These are phyloP conservation scores for Emmonsia crescens DNA, from an alignment of 2,329 filamentous ascomycete genomes.

Conservation along the genomic window DNA sequence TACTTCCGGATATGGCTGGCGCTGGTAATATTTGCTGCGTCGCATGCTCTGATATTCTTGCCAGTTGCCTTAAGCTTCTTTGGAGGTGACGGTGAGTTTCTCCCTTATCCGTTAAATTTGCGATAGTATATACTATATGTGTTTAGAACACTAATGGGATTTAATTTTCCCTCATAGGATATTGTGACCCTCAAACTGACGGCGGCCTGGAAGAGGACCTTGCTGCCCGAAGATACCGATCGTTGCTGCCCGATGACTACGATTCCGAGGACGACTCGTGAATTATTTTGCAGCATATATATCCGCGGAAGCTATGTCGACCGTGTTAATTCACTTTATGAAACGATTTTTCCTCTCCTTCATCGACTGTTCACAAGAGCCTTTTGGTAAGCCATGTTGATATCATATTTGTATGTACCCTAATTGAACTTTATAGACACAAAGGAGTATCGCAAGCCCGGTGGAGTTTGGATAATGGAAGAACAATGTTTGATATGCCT, in stretches of 20 bases:
- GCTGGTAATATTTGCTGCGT: conserved; percentile 76
- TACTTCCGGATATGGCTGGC: conserved; percentile 97
- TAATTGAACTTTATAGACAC: not conserved
- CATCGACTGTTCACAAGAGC: not conserved
- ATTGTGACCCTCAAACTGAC: conserved; percentile 75
- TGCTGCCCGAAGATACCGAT: conserved; percentile 64
- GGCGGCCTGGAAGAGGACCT: conserved; percentile 85
- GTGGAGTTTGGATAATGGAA: not conserved
- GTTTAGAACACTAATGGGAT: conserved; percentile 11
- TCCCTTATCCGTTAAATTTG: not conserved
- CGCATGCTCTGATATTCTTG: conserved; percentile 81
- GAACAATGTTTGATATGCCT: not conserved
- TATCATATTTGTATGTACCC: not conserved
- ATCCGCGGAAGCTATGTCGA: not conserved
- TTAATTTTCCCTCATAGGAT: conserved; percentile 42
- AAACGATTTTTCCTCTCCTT: conserved; percentile 1
- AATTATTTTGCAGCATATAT: not conserved
- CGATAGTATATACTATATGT: not conserved
- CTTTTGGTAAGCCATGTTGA: not conserved
- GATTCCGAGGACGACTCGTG: conserved; percentile 55
- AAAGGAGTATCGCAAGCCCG: not conserved
- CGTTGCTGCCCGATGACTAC: conserved; percentile 62
- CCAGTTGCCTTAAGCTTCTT: conserved; percentile 78
- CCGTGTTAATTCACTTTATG: not conserved
- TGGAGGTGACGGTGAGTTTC: conserved; percentile 59